phyloP scores from a whole-genome alignment of 352 stramenopile species.

The Blastocystis sp. region DNA sequence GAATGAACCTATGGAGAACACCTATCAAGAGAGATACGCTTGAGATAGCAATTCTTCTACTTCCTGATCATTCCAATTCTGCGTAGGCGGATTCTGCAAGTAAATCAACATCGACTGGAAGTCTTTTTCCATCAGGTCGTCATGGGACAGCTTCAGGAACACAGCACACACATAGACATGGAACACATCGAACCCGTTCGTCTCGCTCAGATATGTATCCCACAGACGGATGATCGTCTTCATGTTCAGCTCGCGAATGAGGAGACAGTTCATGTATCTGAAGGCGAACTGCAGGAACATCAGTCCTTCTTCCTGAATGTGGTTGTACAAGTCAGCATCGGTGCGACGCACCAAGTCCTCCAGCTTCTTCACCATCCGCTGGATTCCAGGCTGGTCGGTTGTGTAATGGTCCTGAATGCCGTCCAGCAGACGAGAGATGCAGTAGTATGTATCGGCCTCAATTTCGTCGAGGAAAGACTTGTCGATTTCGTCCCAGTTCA shows the following conservation, averaged over 20 bases:
- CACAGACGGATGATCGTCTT: constrained; percentile 89
- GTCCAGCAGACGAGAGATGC: constrained; percentile 93
- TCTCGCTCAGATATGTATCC: constrained; percentile 97
- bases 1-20: constrained; percentile 37
- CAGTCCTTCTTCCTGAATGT: constrained; percentile 82
- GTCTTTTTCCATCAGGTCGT: constrained; percentile 85
- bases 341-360: constrained; percentile 92
- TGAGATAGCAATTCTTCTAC: constrained; percentile 94
- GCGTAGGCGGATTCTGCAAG: constrained; percentile 88
- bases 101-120: constrained; percentile 85
- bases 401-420: constrained; percentile 99
- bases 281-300: constrained; percentile 98
- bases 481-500: constrained; percentile 73
- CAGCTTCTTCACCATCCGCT: constrained; percentile 93
- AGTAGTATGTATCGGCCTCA: constrained; percentile 97
- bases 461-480: constrained; percentile 74
- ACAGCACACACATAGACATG: constrained; percentile 97
- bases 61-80: constrained; percentile 90
- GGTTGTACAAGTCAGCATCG: constrained; percentile 84
- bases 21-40: constrained; percentile 71
- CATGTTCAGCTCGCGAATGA: constrained; percentile 91
- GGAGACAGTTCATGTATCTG: constrained; percentile 99
- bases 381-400: constrained; percentile 90
- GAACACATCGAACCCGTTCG: constrained; percentile 96
- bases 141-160: constrained; percentile 92